Base-by-base conservation (phyloP, 2,329 filamentous ascomycete species). In the Sarocladium strictum region DNA sequence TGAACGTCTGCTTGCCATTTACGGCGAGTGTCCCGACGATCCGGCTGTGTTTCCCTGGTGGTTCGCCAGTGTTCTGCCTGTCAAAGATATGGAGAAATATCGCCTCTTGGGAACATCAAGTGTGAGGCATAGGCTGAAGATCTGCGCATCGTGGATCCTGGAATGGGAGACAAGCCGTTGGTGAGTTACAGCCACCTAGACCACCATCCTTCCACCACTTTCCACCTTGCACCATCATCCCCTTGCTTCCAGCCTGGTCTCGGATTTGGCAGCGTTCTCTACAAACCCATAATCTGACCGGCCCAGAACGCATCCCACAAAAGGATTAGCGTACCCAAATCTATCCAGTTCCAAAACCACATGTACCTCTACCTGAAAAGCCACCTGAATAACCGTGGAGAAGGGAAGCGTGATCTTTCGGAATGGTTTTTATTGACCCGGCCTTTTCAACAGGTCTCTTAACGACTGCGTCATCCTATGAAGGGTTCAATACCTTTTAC, bases 1-100 rank as follows among this genome's bases (percentile, higher is more conserved):
- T 54, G 78, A 84, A 38, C 81, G 86, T 9, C 85, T 92, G 32
- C 73, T 92, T 27, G 73, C 82, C 29, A 84, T 88, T 5, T 94
- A 93, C 60, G 91, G 91, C 12, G 82, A 87, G 56, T 86, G 86
- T 19, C 91, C 90, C 0, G 75, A 81, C 15, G 89, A 96, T 63
- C 85, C 90, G 1, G 85, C 85, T 2, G 68, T 83, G 1, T 94
- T 96, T 60, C 89, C 91, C 0, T 96, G 91, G 79, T 97, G 92
- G 92, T 87, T 96, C 60, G 91, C 88, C 10, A 89, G 84, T 63
- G 84, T 94, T 19, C 70, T 96, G 12, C 90, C 90, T 0, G 84
- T 94, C 35, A 79, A 81, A 14, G 88, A 94, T 24, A 74, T 83
- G 26, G 87, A 94, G 62, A 95, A 93, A 66, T 95, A 96, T 61